Evolutionary conservation across 768 basidiomycete genomes (phyloP), one percentile per base, ranked within the genome.

Genomic region (Pleurotus pulmonarius): DNA sequence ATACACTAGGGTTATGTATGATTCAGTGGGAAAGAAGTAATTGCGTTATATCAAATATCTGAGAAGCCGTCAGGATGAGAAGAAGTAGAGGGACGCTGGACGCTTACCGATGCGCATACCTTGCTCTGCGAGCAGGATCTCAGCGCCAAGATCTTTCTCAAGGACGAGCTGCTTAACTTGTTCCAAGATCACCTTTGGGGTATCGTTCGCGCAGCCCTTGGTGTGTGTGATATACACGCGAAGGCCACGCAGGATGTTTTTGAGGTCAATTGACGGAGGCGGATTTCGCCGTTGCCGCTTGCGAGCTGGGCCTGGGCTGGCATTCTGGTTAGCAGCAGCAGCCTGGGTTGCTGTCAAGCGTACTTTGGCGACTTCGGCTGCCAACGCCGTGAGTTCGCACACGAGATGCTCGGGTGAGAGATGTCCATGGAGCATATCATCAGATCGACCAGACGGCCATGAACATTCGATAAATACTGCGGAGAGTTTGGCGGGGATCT

Each of bases 401-500:
- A 81, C 80, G 29, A 98, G 73, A 61, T 91, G 88, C 20, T 83
- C 83, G 0, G 96, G 94, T 34, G 79, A 88, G 11, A 98, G 79
- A 63, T 98, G 96, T 0, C 96, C 96, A 68, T 83, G 96, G 43
- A 98, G 76, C 53, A 75, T 66, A 46, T 84, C 79, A 60, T 85
- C 78, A 15, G 79, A 75, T 57, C 95, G 78, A 0, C 87, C 87
- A 0, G 83, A 80, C 18, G 88, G 85, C 74, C 87, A 94, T 1
- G 94, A 96, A 69, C 96, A 98, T 73, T 98, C 96, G 65, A 98
- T 92, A 67, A 98, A 98, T 56, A 98, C 81, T n/a, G 83, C 78
- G 29, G 82, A 79, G 13, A 98, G 80, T 3, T 72, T 75, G 20
- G 83, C 75, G 0, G 84, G 83, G 62, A 97, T 83, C 69, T 85